Evolutionary conservation across 2,329 filamentous ascomycete species (phyloP), one percentile per base, ranked within the genome.

Genomic region (Trichoderma guizhouense): DNA sequence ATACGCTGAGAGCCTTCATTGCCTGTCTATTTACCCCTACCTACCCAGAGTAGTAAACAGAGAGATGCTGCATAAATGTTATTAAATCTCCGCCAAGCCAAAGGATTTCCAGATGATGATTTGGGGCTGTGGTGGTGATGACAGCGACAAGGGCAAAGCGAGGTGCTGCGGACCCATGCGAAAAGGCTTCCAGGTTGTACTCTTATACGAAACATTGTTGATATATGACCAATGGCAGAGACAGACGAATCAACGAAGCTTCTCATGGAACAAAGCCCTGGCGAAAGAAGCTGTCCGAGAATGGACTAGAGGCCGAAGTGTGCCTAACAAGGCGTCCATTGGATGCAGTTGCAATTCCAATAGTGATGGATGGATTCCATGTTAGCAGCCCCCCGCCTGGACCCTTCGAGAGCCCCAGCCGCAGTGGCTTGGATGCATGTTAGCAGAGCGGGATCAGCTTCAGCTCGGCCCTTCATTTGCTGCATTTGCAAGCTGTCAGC

Each of bases 401-500:
- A n/a, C 55, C 28, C 18, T 7, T 32, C 28, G 62, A 47, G 39
- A 62, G 39, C 43, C 60, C 58, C 58, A 71, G 68, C 68, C 60
- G 68, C 58, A 64, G 68, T 53, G 68, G 68, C 68, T 70, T 61
- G 43, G 60, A 21, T 68, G 47, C 14, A 36, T 36, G 43, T 53
- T 53, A 62, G 60, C 47, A 61, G 30, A 62, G 67, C 57, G 58
- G 57, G n/a, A 58, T 58, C 55, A 67, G 36, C 63, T 51, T 66
- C 64, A 67, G 64, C 64, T 66, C 7, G 61, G 18, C 39, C 62
- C n/a, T 9, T 51, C 66, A 53, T 53, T 57, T 28, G 64, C 30
- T 57, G 39, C 30, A 15, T 43, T 67, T 67, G 47, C 64, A 26
- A 67, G 51, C 64, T 61, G 67, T 69, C 57, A 69, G 55, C 39